Base-by-base conservation (phyloP, 148 eudicot species). In the Linanthus parryae region DNA sequence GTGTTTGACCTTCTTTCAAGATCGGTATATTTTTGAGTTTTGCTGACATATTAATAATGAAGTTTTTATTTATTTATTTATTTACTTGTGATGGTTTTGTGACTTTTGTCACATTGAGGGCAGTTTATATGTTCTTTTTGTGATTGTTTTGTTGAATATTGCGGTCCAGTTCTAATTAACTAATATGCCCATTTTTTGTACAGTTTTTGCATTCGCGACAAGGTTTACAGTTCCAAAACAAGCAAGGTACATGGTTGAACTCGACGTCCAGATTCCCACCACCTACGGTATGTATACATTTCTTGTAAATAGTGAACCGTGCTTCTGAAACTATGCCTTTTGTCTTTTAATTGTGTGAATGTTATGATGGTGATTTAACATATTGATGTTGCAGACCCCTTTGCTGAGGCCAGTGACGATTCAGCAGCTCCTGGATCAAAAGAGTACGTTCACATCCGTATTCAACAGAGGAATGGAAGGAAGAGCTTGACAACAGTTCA, bases 211-310 rank as follows among this genome's bases (percentile, higher is more conserved):
- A n/a, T n/a, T n/a, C n/a, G n/a, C n/a, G n/a, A n/a, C n/a, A n/a
- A n/a, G n/a, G n/a, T n/a, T n/a, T n/a, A n/a, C n/a, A n/a, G n/a
- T n/a, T n/a, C n/a, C n/a, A n/a, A n/a, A n/a, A 34, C 58, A 62
- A 68, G 62, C 76, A 55, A 63, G 67, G 68, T 71, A 78, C 80
- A 83, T 73, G 81, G 81, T 75, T 71, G 85, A 82, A 27, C 71
- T 82, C 52, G 75, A 78, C 77, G 25, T 58, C 66, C 83, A 78
- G 62, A 57, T 69, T 60, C 88, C 88, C 14, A 67, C 80, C 54
- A 62, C 88, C 54, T 81, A 62, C 66, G 88, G 88, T 81, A 58
- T 62, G 76, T 49, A 31, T n/a, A 7, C 40, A 8, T 44, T 38
- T 29, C n/a, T 42, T 42, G 19, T 38, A 16, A 27, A 17, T 38